Conservation (phyloP, 2,329 filamentous ascomycete genomes). For the Ciborinia camelliae region DNA sequence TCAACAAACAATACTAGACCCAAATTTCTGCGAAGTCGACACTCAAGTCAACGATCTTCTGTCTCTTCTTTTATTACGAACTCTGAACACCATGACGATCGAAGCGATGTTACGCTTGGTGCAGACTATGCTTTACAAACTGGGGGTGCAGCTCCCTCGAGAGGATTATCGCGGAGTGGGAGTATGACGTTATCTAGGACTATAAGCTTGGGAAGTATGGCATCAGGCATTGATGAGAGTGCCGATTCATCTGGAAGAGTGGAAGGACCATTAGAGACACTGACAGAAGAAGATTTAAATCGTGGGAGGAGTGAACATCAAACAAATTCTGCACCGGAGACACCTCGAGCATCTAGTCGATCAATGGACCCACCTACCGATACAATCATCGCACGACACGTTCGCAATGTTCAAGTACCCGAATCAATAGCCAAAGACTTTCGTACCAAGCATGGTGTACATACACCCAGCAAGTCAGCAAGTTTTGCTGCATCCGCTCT, state of each 20-base stretch:
- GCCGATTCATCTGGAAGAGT: constrained; percentile 35
- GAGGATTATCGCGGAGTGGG: constrained; percentile 47
- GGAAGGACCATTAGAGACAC: constrained; percentile 51
- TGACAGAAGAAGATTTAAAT: constrained; percentile 56
- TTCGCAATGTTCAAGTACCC: constrained; percentile 86
- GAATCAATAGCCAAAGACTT: constrained; percentile 86
- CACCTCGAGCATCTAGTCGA: constrained; percentile 60
- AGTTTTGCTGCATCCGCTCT: constrained; percentile 49
- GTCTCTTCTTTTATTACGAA: constrained; percentile 57
- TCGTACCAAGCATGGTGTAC: constrained; percentile 66
- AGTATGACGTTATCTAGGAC: constrained; percentile 65
- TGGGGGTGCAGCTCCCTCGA: constrained; percentile 65
- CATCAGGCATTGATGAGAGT: constrained; percentile 64
- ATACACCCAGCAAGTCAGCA: constrained; percentile 54
- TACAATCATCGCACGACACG: constrained; percentile 81
- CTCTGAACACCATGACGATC: constrained; percentile 49
- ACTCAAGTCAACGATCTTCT: constrained; percentile 57
- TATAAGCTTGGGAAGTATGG: constrained; percentile 86
- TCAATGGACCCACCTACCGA: constrained; percentile 70
- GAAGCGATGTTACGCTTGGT: constrained; percentile 69
- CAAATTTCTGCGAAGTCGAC: constrained; percentile 53
- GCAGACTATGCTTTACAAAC: constrained; percentile 81
- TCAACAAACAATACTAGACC: constrained; percentile 43
- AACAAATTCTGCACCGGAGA: constrained; percentile 54
- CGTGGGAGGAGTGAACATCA: constrained; percentile 45